Evolutionary conservation across 495 filamentous ascomycete species (phyloP).

Genomic region (Friedmanniomyces endolithicus): DNA sequence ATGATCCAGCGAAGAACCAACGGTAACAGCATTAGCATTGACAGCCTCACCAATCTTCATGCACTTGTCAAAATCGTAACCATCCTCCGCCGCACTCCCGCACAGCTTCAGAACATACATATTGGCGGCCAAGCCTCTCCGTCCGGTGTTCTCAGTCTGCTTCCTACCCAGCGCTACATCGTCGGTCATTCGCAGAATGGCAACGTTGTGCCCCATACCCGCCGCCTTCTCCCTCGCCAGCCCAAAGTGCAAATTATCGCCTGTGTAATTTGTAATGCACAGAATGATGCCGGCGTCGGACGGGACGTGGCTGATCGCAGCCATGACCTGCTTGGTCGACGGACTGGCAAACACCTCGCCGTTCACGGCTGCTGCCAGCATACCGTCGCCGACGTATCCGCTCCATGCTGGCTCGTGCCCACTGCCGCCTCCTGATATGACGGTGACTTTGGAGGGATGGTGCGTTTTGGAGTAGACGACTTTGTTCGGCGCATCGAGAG

Average conservation of each 20-base stretch:
- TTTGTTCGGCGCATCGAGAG: slow-evolving; percentile 42
- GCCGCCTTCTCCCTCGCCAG: slow-evolving; percentile 50
- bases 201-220: slow-evolving; percentile 40
- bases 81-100: slow-evolving; percentile 25
- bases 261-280: slow-evolving; percentile 56
- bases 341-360: slow-evolving; percentile 53
- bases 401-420: slow-evolving; percentile 55
- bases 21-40: slow-evolving; percentile 44
- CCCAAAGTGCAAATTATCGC: slow-evolving; percentile 53
- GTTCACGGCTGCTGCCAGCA: slow-evolving; percentile 46
- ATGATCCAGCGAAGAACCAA: slow-evolving; percentile 48
- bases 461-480: slow-evolving; percentile 46
- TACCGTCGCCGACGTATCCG: slow-evolving; percentile 49
- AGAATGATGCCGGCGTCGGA: slow-evolving; percentile 46
- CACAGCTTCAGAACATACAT: slow-evolving; percentile 31
- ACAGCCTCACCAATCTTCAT: slow-evolving; percentile 43
- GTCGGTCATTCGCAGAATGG: slow-evolving; percentile 47
- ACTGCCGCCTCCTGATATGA: slow-evolving; percentile 49
- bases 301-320: slow-evolving; percentile 43
- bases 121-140: slow-evolving; percentile 47
- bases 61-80: slow-evolving; percentile 40
- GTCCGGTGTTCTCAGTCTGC: slow-evolving; percentile 41
- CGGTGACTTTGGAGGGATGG: slow-evolving; percentile 38
- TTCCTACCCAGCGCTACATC: slow-evolving; percentile 50
- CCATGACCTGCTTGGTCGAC: slow-evolving; percentile 49